Base-by-base conservation (phyloP, 2,329 filamentous ascomycete species). In the Colletotrichum sansevieriae region DNA sequence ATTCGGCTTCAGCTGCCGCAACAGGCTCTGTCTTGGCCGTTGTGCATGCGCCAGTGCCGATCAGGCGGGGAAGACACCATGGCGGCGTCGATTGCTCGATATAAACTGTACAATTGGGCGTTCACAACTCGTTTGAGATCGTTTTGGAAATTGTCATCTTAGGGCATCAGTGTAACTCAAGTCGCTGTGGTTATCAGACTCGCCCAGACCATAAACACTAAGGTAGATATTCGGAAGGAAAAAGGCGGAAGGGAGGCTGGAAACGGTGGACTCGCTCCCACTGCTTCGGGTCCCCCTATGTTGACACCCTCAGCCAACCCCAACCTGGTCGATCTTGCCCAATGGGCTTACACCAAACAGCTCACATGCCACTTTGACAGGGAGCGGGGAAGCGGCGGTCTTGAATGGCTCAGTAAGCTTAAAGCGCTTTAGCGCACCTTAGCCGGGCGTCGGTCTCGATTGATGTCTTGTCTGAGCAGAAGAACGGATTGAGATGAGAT, bases 281-380 rank as follows among this genome's bases (percentile, higher is more conserved):
- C 33, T 11, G 35, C 35, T 39, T 25, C 59, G 33, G 43, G 33
- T 18, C 29, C 11, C 37, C 11, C 39, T 18, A 7, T 8, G 52
- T 41, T 22, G 6, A 46, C 39, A 39, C 39, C 22, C 7, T 43
- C 62, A 20, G 55, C 54, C 13, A 49, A 20, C 58, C 58, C 51
- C 6, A 49, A 33, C 58, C 51, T 9, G 20, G 25, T 18, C 13
- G 35, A 4, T 15, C 12, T 15, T 37, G 41, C 41, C 66, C 62
- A 69, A 69, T 69, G 56, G 66, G 66, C 62, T 69, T 69, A 69
- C 62, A 66, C 49, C 62, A 65, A 69, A 66, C 41, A 44, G 35
- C 39, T 69, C 62, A 69, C 66, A 69, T 66, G 62, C 33, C 35
- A 51, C 60, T 8, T 18, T 18, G 55, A 66, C 62, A 58, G 20